phyloP scores from a whole-genome alignment of 2,329 filamentous ascomycete species.

The Allantophomopsis cytisporea region DNA sequence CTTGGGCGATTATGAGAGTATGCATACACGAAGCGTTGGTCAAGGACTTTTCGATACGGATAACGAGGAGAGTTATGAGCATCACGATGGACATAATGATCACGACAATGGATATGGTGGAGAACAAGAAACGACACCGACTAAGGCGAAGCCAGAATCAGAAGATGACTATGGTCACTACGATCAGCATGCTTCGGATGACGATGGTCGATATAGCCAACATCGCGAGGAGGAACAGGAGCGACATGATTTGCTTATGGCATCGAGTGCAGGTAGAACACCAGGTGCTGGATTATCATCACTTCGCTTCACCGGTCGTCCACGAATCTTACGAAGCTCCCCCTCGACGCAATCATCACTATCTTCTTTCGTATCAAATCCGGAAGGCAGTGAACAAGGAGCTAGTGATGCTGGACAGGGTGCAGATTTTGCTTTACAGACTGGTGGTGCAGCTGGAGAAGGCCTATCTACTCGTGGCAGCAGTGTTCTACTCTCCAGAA shows the following conservation, averaged over 20 bases:
- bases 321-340: conserved; percentile 41
- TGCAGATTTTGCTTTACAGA: conserved; percentile 71
- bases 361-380: conserved; percentile 41
- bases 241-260: too few relatives aligned
- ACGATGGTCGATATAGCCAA: too few relatives aligned
- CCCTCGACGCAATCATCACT: conserved; percentile 44
- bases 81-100: too few relatives aligned
- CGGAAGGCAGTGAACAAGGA: conserved; percentile 38
- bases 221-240: too few relatives aligned
- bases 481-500: conserved; percentile 50
- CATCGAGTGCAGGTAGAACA: conserved; percentile 24
- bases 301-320: conserved; percentile 26
- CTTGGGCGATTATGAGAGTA: conserved; percentile 5
- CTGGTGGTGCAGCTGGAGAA: conserved; percentile 58
- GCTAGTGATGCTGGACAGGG: conserved; percentile 60
- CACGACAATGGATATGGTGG: too few relatives aligned
- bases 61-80: conserved; percentile 4
- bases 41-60: conserved; percentile 5
- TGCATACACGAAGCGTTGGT: conserved; percentile 3
- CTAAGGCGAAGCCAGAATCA: too few relatives aligned
- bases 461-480: conserved; percentile 31
- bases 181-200: too few relatives aligned
- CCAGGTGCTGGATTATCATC: conserved; percentile 28
- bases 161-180: too few relatives aligned
- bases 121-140: too few relatives aligned